A percentile compares a stretch with the other conserved stretches of the same genome.
Evolutionary conservation across 805 yeast genomes (phyloP).

Genomic region (Kurtzmaniella cleridarum): DNA sequence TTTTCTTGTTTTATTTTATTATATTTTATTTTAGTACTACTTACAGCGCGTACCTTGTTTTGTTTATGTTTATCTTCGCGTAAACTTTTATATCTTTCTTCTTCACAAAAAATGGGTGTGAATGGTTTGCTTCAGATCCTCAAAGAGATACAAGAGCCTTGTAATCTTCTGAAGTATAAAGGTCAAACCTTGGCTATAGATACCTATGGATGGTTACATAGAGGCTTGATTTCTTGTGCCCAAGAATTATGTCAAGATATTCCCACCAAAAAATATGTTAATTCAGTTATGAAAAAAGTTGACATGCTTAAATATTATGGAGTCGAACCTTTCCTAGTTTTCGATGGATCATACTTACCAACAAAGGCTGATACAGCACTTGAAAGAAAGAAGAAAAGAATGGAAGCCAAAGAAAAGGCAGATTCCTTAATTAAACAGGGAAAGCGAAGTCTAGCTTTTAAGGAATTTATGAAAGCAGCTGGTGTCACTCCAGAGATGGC

Average conservation of each 20-base stretch:
- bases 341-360: constrained; percentile 87
- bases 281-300: constrained; percentile 62
- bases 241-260: constrained; percentile 66
- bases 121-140: constrained; percentile 75
- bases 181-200: constrained; percentile 89
- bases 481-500: constrained; percentile 92
- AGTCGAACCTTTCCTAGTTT: constrained; percentile 80
- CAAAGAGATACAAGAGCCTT: constrained; percentile 63
- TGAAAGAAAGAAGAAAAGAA: constrained; percentile 55
- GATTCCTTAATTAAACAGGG: constrained; percentile 47
- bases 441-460: constrained; percentile 55
- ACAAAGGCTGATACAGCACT: constrained; percentile 70
- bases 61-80: too few relatives aligned
- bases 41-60: background rate
- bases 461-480: constrained; percentile 70
- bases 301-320: constrained; percentile 61
- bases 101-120: constrained; percentile 58
- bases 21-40: too few relatives aligned
- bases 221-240: constrained; percentile 78
- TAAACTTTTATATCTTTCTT: too few relatives aligned
- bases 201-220: constrained; percentile 94
- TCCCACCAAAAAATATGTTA: constrained; percentile 69
- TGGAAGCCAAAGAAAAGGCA: constrained; percentile 55
- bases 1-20: too few relatives aligned
- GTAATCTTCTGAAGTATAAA: constrained; percentile 52